A percentile compares a stretch with the other conserved stretches of the same genome.
phyloP scores from a whole-genome alignment of 805 yeast species.

The Kodamaea jinghongensis region DNA sequence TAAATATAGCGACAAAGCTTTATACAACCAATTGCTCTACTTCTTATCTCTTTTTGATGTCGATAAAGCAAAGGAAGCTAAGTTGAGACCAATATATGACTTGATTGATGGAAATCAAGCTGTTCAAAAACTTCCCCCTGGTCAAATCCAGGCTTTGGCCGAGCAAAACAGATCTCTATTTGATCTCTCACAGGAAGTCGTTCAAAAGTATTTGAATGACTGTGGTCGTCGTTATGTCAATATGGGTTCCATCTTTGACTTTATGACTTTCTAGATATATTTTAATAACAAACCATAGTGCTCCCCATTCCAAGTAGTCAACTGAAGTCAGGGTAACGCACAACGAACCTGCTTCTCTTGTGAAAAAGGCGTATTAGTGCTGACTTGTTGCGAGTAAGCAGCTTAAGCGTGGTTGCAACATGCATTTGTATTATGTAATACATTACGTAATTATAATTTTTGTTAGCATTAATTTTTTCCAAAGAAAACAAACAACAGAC shows the following conservation, averaged over 20 bases:
- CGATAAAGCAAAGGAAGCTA: slow-evolving; percentile 63
- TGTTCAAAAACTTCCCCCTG: slow-evolving; percentile 36
- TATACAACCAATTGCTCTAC: slow-evolving; percentile 84
- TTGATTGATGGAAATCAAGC: slow-evolving; percentile 26
- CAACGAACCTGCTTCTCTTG: too few species aligned
- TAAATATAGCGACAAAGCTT: slow-evolving; percentile 70
- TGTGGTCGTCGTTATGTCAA: slow-evolving; percentile 90
- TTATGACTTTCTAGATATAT: slow-evolving; percentile 2
- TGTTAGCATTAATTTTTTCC: not conserved
- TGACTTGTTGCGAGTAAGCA: not conserved
- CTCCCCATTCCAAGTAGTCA: too few species aligned
- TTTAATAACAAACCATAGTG: too few species aligned
- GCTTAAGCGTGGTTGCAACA: not conserved
- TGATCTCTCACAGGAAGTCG: slow-evolving; percentile 52
- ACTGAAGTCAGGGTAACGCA: too few species aligned
- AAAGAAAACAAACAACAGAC: slow-evolving; percentile 2
- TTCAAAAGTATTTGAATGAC: slow-evolving; percentile 68
- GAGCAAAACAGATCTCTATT: slow-evolving; percentile 75
- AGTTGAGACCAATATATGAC: slow-evolving; percentile 53
- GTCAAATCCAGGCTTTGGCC: slow-evolving; percentile 67
- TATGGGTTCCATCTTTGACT: slow-evolving; percentile 73
- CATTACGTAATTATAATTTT: not conserved
- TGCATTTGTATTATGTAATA: not conserved
- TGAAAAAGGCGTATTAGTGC: too few species aligned
- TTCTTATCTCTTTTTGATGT: slow-evolving; percentile 77